Evolutionary conservation across 768 basidiomycete genomes (phyloP).

Genomic region (Tulasnella sp.): DNA sequence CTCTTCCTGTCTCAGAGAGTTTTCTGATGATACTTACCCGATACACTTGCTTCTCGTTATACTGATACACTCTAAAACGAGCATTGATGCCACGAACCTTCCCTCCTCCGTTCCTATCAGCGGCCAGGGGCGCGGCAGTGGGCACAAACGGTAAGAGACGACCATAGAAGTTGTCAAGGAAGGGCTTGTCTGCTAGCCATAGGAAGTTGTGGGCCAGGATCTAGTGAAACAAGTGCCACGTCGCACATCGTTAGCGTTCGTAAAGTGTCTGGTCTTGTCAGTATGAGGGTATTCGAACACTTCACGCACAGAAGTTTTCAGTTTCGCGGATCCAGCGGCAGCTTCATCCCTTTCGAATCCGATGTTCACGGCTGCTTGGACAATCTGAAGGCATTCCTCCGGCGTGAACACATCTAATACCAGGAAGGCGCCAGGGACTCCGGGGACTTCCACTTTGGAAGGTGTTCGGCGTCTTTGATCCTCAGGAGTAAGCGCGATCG

Average conservation of each 20-base stretch:
- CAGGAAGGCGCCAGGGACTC: slow-evolving; percentile 39
- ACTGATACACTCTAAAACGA: slow-evolving; percentile 42
- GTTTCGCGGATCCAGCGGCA: slow-evolving; percentile 35
- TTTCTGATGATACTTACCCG: too few relatives aligned
- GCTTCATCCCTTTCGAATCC: slow-evolving; percentile 45
- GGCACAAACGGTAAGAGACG: slow-evolving; percentile 37
- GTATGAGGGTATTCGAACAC: too few relatives aligned
- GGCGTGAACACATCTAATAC: slow-evolving; percentile 39
- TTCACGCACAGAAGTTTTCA: slow-evolving; percentile 34
- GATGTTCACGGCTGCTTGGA: slow-evolving; percentile 37
- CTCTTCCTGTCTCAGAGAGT: too few relatives aligned
- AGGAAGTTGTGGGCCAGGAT: slow-evolving; percentile 39
- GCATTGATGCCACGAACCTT: slow-evolving; percentile 40
- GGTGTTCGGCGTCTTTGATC: slow-evolving; percentile 25
- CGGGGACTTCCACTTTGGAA: slow-evolving; percentile 32
- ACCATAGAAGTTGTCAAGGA: slow-evolving; percentile 33
- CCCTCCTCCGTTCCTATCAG: slow-evolving; percentile 29
- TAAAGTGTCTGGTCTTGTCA: too few relatives aligned
- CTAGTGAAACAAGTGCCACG: too few relatives aligned
- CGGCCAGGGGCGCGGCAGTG: slow-evolving; percentile 18
- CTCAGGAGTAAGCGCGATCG: slow-evolving; percentile 27
- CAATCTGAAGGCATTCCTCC: slow-evolving; percentile 36
- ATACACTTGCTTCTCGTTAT: slow-evolving; percentile 21
- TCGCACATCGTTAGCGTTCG: too few relatives aligned
- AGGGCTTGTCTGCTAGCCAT: slow-evolving; percentile 41